These are phyloP conservation scores for Daphne laureola DNA, from an alignment of 441 rosid genomes.

Conservation along the genomic window DNA sequence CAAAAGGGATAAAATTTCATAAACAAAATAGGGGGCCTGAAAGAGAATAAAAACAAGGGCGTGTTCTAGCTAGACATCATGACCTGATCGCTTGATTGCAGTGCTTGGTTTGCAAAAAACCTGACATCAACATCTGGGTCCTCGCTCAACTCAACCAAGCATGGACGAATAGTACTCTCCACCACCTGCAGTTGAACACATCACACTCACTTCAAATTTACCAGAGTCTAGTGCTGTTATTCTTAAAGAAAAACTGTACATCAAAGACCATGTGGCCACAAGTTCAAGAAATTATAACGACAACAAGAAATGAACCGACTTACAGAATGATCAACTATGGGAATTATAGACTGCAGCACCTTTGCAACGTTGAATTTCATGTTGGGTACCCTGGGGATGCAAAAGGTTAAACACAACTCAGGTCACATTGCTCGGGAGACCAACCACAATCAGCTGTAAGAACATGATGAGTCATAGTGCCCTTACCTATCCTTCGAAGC, in stretches of 20 bases:
- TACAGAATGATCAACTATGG: conserved; percentile 84
- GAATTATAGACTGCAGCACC: conserved; percentile 82
- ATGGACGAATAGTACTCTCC: conserved; percentile 59
- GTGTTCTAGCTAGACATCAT: conserved; percentile 49
- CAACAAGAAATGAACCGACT: conserved; percentile 23
- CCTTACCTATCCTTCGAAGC: conserved; percentile 85
- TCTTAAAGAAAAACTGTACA: not conserved
- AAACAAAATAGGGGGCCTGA: too few species aligned
- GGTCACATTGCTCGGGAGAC: not conserved
- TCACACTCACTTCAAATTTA: not conserved
- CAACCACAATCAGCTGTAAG: conserved; percentile 5
- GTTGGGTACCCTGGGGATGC: conserved; percentile 74
- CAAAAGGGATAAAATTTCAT: too few species aligned
- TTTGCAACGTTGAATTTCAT: conserved; percentile 95
- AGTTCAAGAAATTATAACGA: not conserved
- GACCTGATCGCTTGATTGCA: conserved; percentile 46
- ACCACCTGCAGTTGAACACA: conserved; percentile 38
- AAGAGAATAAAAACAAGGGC: too few species aligned
- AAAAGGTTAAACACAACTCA: conserved; percentile 6
- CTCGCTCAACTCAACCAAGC: conserved; percentile 62
- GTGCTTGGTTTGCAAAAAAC: conserved; percentile 58
- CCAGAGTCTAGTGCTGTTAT: too few species aligned
- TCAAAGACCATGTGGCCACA: not conserved
- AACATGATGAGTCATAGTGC: not conserved
- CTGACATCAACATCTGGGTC: conserved; percentile 81